Base-by-base conservation (phyloP, 2,329 filamentous ascomycete genomes). In the Aureobasidium leucospermi region DNA sequence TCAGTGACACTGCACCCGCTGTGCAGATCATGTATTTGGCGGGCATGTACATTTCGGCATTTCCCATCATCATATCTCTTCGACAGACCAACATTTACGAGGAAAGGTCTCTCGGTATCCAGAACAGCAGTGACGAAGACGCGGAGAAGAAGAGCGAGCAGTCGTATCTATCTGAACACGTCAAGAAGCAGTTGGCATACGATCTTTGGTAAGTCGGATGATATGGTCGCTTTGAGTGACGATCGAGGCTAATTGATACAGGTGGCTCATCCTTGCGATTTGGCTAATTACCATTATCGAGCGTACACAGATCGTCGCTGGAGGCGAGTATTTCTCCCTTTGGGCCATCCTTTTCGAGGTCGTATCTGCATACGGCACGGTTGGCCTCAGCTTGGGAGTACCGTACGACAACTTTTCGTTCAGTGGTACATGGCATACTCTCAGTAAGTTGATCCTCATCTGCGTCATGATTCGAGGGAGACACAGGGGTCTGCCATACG, bases 21-120 rank as follows among this genome's bases (percentile, higher is more conserved):
- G 74, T 86, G 2, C 80, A 85, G 61, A 76, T 86, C 0, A 70
- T 83, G 1, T 86, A 84, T 65, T 75, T 85, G 11, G 77, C 86
- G 59, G 84, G 85, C 75, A 86, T 86, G 82, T 87, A 86, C 69
- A 81, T 86, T 43, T 83, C 83, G 0, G 81, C 79, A 2, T 86
- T 84, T 61, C 84, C 85, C 0, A 79, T 86, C 23, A 79, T 82
- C 29, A 83, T 86, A 61, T 84, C 81, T 1, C 82, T 86, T 72
- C 81, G 86, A 31, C 83, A 85, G 67, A 86, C 85, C 41, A 89
- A 89, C 66, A 82, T 87, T 32, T 89, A 89, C 67, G 86, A 89
- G 68, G 85, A 89, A 66, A 78, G 84, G 6, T 85, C 82, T 0
- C 74, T 89, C 1, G 85, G 85, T 0, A 80, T 86, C 34, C 83